Evolutionary conservation across 768 basidiomycete species (phyloP), one percentile per base, ranked within the genome.

Genomic region (Leccinum disarticulatum): DNA sequence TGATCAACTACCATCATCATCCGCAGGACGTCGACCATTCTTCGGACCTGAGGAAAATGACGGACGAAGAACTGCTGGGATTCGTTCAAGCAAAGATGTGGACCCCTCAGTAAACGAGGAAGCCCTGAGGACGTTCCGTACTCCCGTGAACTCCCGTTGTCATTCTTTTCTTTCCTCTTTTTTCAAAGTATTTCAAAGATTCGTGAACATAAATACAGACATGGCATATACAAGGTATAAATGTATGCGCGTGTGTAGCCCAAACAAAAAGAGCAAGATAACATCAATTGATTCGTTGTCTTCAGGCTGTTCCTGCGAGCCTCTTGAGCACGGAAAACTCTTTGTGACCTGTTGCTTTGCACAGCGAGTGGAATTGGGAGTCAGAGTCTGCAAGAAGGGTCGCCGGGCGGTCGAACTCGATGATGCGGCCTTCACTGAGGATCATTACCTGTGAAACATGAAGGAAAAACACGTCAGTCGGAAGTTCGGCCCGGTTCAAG

Each of bases 381-480:
- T 74, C 69, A 3, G 81, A 63, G 62, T 92, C 72, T 17, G 78
- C 74, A 22, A 92, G 78, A 54, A 91, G 74, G 1, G 71, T 74
- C 0, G 74, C 77, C 1, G 90, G 88, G 52, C 84, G 80, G 68
- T 88, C 89, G 65, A 87, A 93, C 67, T 94, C 93, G 5, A 82
- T 80, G 49, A 95, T 90, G 2, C 81, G 81, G 5, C 93, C 92
- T 69, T 90, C 80, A 51, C 93, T 91, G 27, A 94, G 79, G 7
- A 91, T 75, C 83, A 91, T 84, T 47, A 91, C 84, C 90, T 91
- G 48, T 7, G 15, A 25, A 52, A 43, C 43, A 19, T 10, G 4
- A 17, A 41, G 17, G 17, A n/a, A 2, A 36, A 36, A 36, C 6
- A 36, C 14, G 52, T 67, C 19, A 70, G 22, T 38, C 4, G 22